phyloP scores from a whole-genome alignment of 108 stramenopile genomes.

The Cyclotella kingstonii region DNA sequence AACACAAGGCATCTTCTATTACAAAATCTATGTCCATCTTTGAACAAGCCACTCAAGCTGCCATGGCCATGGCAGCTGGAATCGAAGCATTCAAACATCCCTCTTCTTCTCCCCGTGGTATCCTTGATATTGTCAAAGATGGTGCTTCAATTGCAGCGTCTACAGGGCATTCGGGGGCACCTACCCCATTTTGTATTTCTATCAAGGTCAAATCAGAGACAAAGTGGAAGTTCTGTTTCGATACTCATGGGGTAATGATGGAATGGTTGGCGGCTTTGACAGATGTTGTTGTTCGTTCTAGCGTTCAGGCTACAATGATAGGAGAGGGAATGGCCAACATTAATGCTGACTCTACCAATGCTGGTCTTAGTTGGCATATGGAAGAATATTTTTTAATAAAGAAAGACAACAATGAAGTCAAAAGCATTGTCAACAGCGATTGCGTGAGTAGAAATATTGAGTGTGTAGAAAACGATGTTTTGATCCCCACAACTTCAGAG shows the following conservation, averaged over 20 bases:
- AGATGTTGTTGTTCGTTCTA: slow-evolving; percentile 64
- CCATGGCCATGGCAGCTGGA: slow-evolving; percentile 26
- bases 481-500: too few relatives aligned
- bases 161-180: slow-evolving; percentile 42
- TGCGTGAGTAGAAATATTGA: too few relatives aligned
- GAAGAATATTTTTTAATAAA: slow-evolving; percentile 23
- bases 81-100: slow-evolving; percentile 20
- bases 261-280: slow-evolving; percentile 74
- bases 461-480: too few relatives aligned
- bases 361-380: slow-evolving; percentile 17
- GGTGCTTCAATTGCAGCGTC: slow-evolving; percentile 61
- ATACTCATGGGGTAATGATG: slow-evolving; percentile 62
- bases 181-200: slow-evolving; percentile 32
- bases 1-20: too few relatives aligned
- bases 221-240: slow-evolving; percentile 84
- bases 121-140: slow-evolving; percentile 76
- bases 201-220: slow-evolving; percentile 55
- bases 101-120: slow-evolving; percentile 53
- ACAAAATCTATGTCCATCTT: slow-evolving; percentile 12
- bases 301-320: slow-evolving; percentile 45
- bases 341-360: background rate
- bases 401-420: background rate
- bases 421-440: too few relatives aligned
- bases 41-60: slow-evolving; percentile 34
- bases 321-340: background rate